Evolutionary conservation across 1,139 yeast genomes (phyloP).

Genomic region (Yamadazyma atmosphaerica): DNA sequence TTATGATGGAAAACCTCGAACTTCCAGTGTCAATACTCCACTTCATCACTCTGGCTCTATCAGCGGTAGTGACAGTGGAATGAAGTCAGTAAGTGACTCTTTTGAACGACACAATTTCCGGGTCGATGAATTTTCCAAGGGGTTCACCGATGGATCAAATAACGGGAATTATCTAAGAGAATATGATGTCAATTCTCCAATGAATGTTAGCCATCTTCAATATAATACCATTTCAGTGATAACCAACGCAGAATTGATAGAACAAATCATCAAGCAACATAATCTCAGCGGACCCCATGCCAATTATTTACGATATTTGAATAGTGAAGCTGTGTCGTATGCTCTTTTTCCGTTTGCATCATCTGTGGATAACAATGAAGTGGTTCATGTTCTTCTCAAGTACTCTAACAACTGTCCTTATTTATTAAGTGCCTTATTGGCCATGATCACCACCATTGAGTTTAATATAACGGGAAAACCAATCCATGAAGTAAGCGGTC

Average conservation of each 20-base stretch:
- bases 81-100: slow-evolving; percentile 12
- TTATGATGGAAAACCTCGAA: background rate
- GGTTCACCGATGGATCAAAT: slow-evolving; percentile 9
- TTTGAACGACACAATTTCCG: slow-evolving; percentile 18
- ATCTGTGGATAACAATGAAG: slow-evolving; percentile 36
- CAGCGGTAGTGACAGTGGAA: slow-evolving; percentile 6
- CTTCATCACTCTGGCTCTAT: background rate
- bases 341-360: slow-evolving; percentile 42
- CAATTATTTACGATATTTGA: slow-evolving; percentile 29
- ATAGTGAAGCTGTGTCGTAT: slow-evolving; percentile 29
- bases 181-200: slow-evolving; percentile 12
- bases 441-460: slow-evolving; percentile 40
- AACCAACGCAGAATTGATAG: slow-evolving; percentile 23
- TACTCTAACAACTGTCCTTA: slow-evolving; percentile 39
- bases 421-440: slow-evolving; percentile 35
- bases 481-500: slow-evolving; percentile 31
- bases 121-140: slow-evolving; percentile 18
- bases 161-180: slow-evolving; percentile 10
- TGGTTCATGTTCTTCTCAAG: slow-evolving; percentile 30
- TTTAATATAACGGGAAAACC: slow-evolving; percentile 32
- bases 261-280: slow-evolving; percentile 24
- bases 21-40: background rate
- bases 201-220: slow-evolving; percentile 6
- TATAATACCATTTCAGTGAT: slow-evolving; percentile 1
- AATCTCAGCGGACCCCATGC: slow-evolving; percentile 31